Evolutionary conservation across 139 green algal genomes (phyloP), one percentile per base, ranked within the genome.

Genomic region (Protoeuglena noctilucae): DNA sequence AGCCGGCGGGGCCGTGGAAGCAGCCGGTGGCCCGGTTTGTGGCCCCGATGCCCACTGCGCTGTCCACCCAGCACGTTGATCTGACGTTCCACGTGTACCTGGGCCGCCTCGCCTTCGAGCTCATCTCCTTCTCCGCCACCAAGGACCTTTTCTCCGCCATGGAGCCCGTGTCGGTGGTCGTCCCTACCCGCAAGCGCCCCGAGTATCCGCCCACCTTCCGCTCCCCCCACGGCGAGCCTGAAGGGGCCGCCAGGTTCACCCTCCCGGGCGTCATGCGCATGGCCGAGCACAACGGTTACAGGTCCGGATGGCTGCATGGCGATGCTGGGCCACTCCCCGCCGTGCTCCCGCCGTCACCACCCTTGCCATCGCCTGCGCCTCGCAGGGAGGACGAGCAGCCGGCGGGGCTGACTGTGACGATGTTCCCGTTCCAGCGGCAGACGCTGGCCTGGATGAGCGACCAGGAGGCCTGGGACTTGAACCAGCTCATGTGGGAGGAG

Each of bases 361-460:
- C n/a, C n/a, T n/a, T n/a, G n/a, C n/a, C n/a, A n/a, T n/a, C n/a
- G n/a, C n/a, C n/a, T n/a, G n/a, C n/a, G n/a, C n/a, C n/a, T n/a
- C n/a, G n/a, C n/a, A n/a, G n/a, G n/a, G n/a, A n/a, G 34, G 34
- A 12, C 34, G 34, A 51, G 18, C 12, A 51, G 45, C 45, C 45
- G 12, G 18, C 18, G 45, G 45, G 45, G 12, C 45, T 51, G 12
- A 22, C 18, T 5, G 5, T 22, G 45, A 9, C 5, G 18, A 17
- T 51, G 12, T 28, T 51, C 18, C 45, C 18, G 18, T 51, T 28
- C 45, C 45, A 51, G 45, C 45, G 45, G 12, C 45, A 51, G 18
- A 51, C 45, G 12, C 12, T 51, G 45, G 45, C 45, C 5, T 51
- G 45, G 45, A 51, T 51, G 45, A 9, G 21, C 12, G 45, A 51